Evolutionary conservation across 306 rosid genomes (phyloP), one percentile per base, ranked within the genome.

Genomic region (Hippophae tibetana): DNA sequence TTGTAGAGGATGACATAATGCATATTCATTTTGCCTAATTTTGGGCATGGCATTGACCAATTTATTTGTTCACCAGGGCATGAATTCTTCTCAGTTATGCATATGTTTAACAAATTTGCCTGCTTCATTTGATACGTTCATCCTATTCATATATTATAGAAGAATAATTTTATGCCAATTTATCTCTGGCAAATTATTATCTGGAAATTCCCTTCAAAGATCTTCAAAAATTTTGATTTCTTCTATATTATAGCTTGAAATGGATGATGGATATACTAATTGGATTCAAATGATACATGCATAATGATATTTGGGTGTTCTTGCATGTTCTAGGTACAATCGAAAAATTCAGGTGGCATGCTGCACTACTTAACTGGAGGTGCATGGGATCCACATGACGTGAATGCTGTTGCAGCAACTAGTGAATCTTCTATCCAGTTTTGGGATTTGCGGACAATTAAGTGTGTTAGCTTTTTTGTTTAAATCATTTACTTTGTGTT

Each of bases 381-480:
- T 47, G 89, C 95, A 64, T 92, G 98, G 96, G 96, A 92, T 82
- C 98, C 98, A 5, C 98, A 92, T 76, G 93, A 92, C 66, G 69
- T 73, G 69, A 87, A 86, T 83, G 89, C 89, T 70, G 77, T 92
- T 69, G 92, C 89, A 23, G 84, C 83, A 54, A 87, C 83, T 66
- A 79, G 76, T 76, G 98, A 87, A 80, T 92, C 98, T 27, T 77
- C 86, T 27, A 62, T 88, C 77, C 96, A 87, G 54, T 73, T 87
- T 71, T 92, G 96, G 98, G 98, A 92, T 77, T 68, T 92, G 62
- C 84, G 96, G 65, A 78, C 96, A 69, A 92, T 92, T 96, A 81
- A 73, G 98, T 92, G 83, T 56, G 96, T 66, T 65, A 60, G 38
- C 42, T 38, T 58, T 31, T 69, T 60, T 62, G 54, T 61, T 56